Conservation (phyloP, 208 protist genomes). For the Tritrichomonas musculus region DNA sequence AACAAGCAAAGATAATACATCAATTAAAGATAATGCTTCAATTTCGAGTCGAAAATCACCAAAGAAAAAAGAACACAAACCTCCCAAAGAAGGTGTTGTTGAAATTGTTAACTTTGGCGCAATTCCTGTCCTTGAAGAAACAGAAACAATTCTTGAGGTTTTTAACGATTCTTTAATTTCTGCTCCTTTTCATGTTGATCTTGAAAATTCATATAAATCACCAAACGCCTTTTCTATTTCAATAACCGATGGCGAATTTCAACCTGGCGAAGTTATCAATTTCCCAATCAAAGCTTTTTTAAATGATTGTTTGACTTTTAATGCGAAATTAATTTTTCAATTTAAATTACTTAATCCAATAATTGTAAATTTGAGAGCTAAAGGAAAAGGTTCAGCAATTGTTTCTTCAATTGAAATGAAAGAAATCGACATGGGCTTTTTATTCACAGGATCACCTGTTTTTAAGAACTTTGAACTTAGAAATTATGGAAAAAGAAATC, state of each 20-base stretch:
- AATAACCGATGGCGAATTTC: neutral
- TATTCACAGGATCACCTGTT: neutral
- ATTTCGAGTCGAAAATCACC: no score
- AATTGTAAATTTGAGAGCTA: neutral
- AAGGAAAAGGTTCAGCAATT: neutral
- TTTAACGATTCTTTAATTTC: neutral
- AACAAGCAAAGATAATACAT: neutral
- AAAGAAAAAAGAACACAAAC: no score
- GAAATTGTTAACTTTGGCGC: no score
- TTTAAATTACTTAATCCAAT: neutral
- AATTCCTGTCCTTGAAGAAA: no score
- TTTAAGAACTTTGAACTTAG: neutral
- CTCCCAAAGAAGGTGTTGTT: no score
- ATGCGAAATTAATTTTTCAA: neutral
- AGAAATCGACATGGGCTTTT: neutral
- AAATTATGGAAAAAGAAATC: neutral
- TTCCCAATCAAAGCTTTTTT: neutral
- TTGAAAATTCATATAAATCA: neutral
- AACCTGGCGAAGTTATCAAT: neutral
- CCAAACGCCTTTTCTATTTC: neutral
- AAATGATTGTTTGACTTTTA: conserved; percentile 25
- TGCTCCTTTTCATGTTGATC: neutral
- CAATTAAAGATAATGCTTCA: neutral
- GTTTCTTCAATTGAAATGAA: neutral
- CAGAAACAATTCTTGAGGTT: no score